Percentiles rank a stretch among this genome's conserved stretches.
Evolutionary conservation across 495 filamentous ascomycete species (phyloP).

Genomic region (Chaetomidium leptoderma): DNA sequence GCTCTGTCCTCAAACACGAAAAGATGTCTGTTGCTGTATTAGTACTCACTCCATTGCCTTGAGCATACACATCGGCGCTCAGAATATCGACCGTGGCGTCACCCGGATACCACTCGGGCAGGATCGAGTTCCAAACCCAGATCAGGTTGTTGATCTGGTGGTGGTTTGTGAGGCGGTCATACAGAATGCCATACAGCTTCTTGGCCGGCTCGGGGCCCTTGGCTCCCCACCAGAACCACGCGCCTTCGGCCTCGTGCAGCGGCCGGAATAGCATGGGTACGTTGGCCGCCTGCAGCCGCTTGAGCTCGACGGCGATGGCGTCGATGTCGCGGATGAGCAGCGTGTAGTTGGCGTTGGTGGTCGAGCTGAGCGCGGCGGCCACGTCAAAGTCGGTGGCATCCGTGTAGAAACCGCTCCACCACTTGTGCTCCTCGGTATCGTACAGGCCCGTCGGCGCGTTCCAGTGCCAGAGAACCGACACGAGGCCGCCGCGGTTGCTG

Average conservation of each 20-base stretch:
- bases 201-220: conserved; percentile 44
- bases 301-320: conserved; percentile 45
- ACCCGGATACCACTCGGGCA: conserved; percentile 45
- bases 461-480: conserved; percentile 48
- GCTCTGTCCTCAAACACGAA: neutral
- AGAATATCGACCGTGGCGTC: conserved; percentile 41
- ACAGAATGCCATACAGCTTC: conserved; percentile 39
- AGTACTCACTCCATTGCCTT: conserved; percentile 35
- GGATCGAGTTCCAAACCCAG: conserved; percentile 50
- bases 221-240: conserved; percentile 53
- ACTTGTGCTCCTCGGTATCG: conserved; percentile 41
- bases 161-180: conserved; percentile 40
- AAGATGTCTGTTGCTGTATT: neutral
- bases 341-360: conserved; percentile 42
- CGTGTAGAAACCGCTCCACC: conserved; percentile 49
- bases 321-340: conserved; percentile 48
- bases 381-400: conserved; percentile 44
- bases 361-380: conserved; percentile 32
- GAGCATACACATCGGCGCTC: conserved; percentile 35
- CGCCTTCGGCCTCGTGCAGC: conserved; percentile 48
- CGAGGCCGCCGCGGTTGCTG: conserved; percentile 39
- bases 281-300: conserved; percentile 35
- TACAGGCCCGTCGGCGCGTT: conserved; percentile 35
- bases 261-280: conserved; percentile 45
- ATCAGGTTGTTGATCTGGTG: conserved; percentile 45